Evolutionary conservation across 1,284 basidiomycete species (phyloP).

Genomic region (Lentinus polychrous): DNA sequence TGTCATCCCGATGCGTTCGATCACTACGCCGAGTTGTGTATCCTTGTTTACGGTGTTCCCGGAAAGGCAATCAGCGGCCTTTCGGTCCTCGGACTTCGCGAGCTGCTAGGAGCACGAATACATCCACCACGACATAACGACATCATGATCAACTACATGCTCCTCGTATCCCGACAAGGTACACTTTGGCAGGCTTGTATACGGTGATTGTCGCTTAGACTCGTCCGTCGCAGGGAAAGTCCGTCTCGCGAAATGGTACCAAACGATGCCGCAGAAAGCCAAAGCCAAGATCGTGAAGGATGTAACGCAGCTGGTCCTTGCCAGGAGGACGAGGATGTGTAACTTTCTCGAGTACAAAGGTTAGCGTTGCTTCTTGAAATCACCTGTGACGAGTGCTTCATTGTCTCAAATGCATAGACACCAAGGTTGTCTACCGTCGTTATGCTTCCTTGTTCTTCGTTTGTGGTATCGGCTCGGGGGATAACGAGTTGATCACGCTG

Average conservation of each 20-base stretch:
- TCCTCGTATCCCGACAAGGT: constrained; percentile 94
- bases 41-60: constrained; percentile 1
- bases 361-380: constrained; percentile 21
- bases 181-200: constrained; percentile 7
- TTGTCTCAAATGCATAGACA: constrained; percentile 43
- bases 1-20: not conserved
- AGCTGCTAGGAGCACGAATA: not conserved
- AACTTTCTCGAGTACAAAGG: constrained; percentile 99
- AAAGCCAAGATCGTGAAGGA: constrained; percentile 99
- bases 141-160: constrained; percentile 35
- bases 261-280: constrained; percentile 87
- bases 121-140: not conserved
- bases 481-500: constrained; percentile 91
- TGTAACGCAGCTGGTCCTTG: constrained; percentile 96
- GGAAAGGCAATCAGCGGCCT: constrained; percentile 3
- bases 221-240: constrained; percentile 73
- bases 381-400: too few relatives aligned
- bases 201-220: not conserved
- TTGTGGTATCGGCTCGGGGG: constrained; percentile 80
- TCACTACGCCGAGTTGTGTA: not conserved
- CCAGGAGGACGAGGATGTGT: constrained; percentile 95
- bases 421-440: constrained; percentile 95
- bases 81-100: not conserved
- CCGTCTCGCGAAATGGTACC: constrained; percentile 98
- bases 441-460: constrained; percentile 99